Evolutionary conservation across 176 grass and related monocot genomes (phyloP), one percentile per base, ranked within the genome.

Genomic region (Hsuehochloa calcarea): DNA sequence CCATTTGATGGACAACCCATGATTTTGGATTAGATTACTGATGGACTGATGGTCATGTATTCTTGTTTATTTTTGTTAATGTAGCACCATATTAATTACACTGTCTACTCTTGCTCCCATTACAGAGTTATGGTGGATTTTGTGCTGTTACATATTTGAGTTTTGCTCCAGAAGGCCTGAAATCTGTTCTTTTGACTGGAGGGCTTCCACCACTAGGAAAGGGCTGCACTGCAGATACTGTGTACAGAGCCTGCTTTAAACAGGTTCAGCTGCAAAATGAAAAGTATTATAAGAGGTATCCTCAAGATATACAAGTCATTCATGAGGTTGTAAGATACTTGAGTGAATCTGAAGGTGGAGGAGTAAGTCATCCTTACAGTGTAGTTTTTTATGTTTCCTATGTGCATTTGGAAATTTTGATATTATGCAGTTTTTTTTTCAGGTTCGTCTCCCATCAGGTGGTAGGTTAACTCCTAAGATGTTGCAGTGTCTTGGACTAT

Each of bases 141-240:
- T 98, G 96, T 78, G 96, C 93, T 43, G 93, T 95, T 85, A 95
- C 93, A 15, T 98, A 98, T 90, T 88, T 98, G 84, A 98, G 96
- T 90, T 95, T 93, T 88, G 93, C 89, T 74, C 93, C 96, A 75
- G 82, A 95, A 93, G 96, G 93, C 82, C 84, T 98, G 85, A 95
- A 95, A 77, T 80, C 85, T 89, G 91, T 95, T 64, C 91, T 98
- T 85, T 84, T 98, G 66, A 98, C 93, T 29, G 96, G 96, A 72
- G 93, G 96, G 38, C 76, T 98, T 87, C 96, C 96, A 59, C 96
- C 96, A 79, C 50, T 98, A 45, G 88, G 91, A 70, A 80, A 87
- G 20, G 74, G 84, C 38, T 94, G 90, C 74, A 93, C 96, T 84
- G 93, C 96, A 70, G 86, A 95, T 60, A 85, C 81, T 22, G 93